Evolutionary conservation across 2,329 filamentous ascomycete species (phyloP).

Genomic region (Trichoderma sp.): DNA sequence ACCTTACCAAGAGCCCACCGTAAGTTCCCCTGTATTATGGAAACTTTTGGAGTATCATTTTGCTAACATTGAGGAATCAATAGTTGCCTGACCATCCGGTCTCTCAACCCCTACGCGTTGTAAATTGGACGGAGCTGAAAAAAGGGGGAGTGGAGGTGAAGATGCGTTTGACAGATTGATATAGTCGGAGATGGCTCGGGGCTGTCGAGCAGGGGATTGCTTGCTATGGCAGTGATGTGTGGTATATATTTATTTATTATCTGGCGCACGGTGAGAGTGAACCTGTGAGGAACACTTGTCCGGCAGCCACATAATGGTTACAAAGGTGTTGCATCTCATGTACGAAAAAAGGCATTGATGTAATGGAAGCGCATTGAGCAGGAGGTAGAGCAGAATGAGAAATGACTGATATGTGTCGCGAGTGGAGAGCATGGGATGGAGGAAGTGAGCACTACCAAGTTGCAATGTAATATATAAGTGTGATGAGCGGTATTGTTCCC

Average conservation of each 20-base stretch:
- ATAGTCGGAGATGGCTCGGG: neutral
- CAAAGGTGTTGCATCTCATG: conserved; percentile 1
- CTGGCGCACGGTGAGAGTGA: conserved; percentile 14
- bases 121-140: conserved; percentile 27
- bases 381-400: conserved; percentile 16
- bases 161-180: conserved; percentile 15
- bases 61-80: conserved; percentile 25
- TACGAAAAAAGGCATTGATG: conserved; percentile 1
- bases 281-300: neutral
- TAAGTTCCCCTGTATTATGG: conserved; percentile 60
- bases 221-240: conserved; percentile 19
- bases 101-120: conserved; percentile 73
- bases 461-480: neutral
- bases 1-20: conserved; percentile 98
- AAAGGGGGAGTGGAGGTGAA: neutral
- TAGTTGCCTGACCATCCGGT: conserved; percentile 80
- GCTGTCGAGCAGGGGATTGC: neutral
- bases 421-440: neutral
- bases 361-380: conserved; percentile 7
- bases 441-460: neutral
- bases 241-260: conserved; percentile 24
- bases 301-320: neutral
- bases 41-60: neutral
- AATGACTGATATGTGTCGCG: conserved; percentile 12
- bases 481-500: neutral